Evolutionary conservation across 495 filamentous ascomycete genomes (phyloP), one percentile per base, ranked within the genome.

Genomic region (Amphirosellinia nigrospora): DNA sequence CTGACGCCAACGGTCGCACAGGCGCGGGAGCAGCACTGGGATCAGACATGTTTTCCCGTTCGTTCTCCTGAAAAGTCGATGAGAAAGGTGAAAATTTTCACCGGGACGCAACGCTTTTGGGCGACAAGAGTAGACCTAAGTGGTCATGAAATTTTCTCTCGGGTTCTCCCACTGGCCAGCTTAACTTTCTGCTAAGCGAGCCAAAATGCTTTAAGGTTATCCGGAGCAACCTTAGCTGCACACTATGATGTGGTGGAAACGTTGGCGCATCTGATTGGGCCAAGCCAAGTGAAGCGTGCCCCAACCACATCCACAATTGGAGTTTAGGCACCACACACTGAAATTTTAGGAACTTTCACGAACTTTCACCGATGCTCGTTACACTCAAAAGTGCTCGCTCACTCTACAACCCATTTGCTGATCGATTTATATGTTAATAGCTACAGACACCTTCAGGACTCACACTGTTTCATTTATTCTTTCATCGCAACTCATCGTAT

Each of bases 71-170:
- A 9, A 1, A 21, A 7, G 1, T 19, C 19, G 50, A 55, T 1
- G 7, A 46, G 9, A 28, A 34, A 13, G 28, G 4, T 58, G 16
- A 11, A 28, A 34, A 43, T 30, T 13, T 30, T 43, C 32, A 41
- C 36, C 13, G 65, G 23, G 21, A 59, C 21, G 30, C 26, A 11
- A 46, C 11, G 28, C 39, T 59, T 52, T 68, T 50, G 55, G 55
- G 41, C 66, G 43, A 30, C 50, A 43, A 56, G 50, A 21, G 16
- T 45, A 21, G 2, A 68, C 55, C 55, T 48, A 68, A 2, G 15
- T 45, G 19, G 52, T 56, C 65, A 68, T 68, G 66, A 68, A 68
- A 68, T 68, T 68, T 68, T 68, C 43, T 28, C 66, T 52, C 28
- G 55, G 52, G 53, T 5, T 41, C 30, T 43, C 41, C 46, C 63